Evolutionary conservation across 1,284 basidiomycete species (phyloP).

Genomic region (Mycosarcoma mackinlayi): DNA sequence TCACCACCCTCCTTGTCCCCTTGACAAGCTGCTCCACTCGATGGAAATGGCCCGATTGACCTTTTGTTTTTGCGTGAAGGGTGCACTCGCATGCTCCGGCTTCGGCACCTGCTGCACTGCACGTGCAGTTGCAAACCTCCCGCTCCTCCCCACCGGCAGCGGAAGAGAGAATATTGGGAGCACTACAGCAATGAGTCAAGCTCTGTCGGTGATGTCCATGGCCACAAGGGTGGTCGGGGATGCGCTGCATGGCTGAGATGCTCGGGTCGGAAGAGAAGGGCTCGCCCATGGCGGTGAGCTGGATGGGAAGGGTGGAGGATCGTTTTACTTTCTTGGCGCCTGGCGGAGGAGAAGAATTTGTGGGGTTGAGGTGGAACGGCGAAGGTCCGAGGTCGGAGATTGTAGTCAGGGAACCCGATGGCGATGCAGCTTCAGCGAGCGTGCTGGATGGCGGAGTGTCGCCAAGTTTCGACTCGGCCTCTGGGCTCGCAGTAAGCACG

Average conservation of each 20-base stretch:
- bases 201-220: neutral
- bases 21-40: conserved; percentile 43
- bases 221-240: conserved; percentile 34
- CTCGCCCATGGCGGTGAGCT: conserved; percentile 25
- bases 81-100: conserved; percentile 5
- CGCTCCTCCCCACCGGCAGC: neutral
- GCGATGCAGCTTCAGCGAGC: neutral
- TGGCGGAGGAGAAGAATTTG: neutral
- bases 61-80: conserved; percentile 14
- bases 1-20: conserved; percentile 34
- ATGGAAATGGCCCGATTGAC: conserved; percentile 39
- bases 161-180: conserved; percentile 10
- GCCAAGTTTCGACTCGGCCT: neutral
- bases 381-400: too few species aligned
- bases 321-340: neutral
- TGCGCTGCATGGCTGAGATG: conserved; percentile 47
- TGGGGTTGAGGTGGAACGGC: too few species aligned
- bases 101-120: neutral
- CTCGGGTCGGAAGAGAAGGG: conserved; percentile 37
- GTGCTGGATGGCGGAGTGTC: too few species aligned
- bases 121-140: conserved; percentile 24
- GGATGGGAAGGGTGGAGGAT: conserved; percentile 19
- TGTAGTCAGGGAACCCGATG: too few species aligned
- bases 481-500: conserved; percentile 2
- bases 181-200: conserved; percentile 29